These are phyloP conservation scores for Lolium rigidum DNA, from an alignment of 176 grass and related monocot species.

Conservation along the genomic window DNA sequence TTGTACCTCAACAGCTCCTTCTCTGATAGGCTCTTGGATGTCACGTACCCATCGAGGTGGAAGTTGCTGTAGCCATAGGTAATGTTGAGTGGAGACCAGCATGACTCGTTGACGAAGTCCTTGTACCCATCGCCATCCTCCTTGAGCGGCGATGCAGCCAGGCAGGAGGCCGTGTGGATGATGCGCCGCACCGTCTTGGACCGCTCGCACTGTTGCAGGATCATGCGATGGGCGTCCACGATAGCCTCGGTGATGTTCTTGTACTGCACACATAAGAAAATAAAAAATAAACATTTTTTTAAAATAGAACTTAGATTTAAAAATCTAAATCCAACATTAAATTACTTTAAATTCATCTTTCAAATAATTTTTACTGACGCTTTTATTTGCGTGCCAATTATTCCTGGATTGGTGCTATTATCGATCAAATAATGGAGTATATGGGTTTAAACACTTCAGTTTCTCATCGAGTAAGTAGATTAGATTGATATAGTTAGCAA, in stretches of 20 bases:
- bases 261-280: conserved; percentile 32
- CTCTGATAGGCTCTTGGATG: conserved; percentile 63
- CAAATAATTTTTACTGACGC: no score
- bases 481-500: no score
- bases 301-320: no score
- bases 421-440: no score
- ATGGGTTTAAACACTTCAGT: no score
- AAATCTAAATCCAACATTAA: no score
- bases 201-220: conserved; percentile 59
- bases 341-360: no score
- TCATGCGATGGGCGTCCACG: conserved; percentile 52
- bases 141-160: conserved; percentile 55
- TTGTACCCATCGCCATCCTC: conserved; percentile 49
- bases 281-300: no score
- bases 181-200: conserved; percentile 66
- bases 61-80: conserved; percentile 38
- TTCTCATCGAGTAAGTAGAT: no score
- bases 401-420: no score
- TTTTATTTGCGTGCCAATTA: no score
- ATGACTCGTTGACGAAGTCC: conserved; percentile 54
- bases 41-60: conserved; percentile 47
- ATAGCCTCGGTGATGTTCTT: conserved; percentile 55
- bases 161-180: conserved; percentile 66
- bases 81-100: conserved; percentile 64
- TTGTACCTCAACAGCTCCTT: conserved; percentile 63